Conservation (phyloP, 2,329 filamentous ascomycete genomes). For the Microsporum audouinii region DNA sequence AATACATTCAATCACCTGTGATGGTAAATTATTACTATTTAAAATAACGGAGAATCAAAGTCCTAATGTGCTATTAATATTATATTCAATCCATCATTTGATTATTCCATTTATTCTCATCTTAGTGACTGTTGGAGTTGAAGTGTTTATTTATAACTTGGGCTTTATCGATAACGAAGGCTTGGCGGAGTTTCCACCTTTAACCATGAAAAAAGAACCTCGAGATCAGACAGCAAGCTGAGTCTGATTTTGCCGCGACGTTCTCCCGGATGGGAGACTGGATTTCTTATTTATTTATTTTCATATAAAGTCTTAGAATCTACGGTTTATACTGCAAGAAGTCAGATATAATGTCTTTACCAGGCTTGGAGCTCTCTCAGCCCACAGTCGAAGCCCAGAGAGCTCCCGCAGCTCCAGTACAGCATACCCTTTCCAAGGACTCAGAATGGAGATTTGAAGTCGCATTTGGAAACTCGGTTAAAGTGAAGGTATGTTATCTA, state of each 20-base stretch:
- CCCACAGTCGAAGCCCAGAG: slow-evolving; percentile 41
- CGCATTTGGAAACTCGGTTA: slow-evolving; percentile 42
- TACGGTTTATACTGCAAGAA: neutral
- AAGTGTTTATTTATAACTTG: neutral
- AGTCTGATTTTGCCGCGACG: neutral
- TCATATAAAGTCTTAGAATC: neutral
- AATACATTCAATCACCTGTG: neutral
- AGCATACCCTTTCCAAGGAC: slow-evolving; percentile 48
- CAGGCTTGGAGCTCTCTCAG: slow-evolving; percentile 58
- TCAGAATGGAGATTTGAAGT: slow-evolving; percentile 75
- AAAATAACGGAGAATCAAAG: neutral
- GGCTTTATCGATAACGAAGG: neutral
- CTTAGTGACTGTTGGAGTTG: neutral
- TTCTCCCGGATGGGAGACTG: too few relatives aligned
- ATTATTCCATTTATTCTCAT: neutral
- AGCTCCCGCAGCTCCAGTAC: slow-evolving; percentile 30
- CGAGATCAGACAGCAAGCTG: neutral
- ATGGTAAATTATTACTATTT: neutral
- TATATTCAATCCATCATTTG: neutral
- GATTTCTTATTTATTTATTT: too few relatives aligned
- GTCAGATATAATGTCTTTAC: slow-evolving; percentile 53
- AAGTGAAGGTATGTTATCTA: slow-evolving; percentile 39
- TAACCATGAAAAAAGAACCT: neutral
- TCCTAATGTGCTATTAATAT: neutral
- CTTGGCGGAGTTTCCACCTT: neutral